These are phyloP conservation scores for Talaromyces sp. DNA, from an alignment of 2,329 filamentous ascomycete genomes.

Conservation along the genomic window DNA sequence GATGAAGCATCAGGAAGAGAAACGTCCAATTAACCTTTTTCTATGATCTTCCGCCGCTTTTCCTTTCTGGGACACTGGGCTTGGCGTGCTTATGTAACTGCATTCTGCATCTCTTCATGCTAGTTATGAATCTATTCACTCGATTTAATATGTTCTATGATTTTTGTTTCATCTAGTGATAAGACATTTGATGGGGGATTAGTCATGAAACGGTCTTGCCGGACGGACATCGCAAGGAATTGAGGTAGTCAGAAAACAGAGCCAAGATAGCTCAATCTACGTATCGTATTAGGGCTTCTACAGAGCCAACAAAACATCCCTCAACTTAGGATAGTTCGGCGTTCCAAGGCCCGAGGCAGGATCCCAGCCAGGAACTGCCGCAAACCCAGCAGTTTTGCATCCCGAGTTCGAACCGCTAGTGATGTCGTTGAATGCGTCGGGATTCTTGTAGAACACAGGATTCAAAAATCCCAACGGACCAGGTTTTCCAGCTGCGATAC, in stretches of 20 bases:
- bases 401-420: constrained; percentile 4
- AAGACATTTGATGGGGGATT: too few species aligned
- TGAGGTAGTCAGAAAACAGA: too few species aligned
- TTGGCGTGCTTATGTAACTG: constrained; percentile 9
- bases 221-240: too few species aligned
- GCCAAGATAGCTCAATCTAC: too few species aligned
- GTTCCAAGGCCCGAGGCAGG: constrained; percentile 30
- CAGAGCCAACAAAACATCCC: constrained; percentile 9
- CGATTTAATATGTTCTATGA: too few species aligned
- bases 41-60: constrained; percentile 6
- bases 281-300: neutral
- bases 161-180: too few species aligned
- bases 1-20: neutral
- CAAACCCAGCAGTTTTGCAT: constrained; percentile 7
- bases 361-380: constrained; percentile 24
- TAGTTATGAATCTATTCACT: too few species aligned
- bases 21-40: constrained; percentile 9
- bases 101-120: neutral
- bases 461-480: constrained; percentile 11
- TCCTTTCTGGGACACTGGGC: neutral
- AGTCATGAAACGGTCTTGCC: too few species aligned
- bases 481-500: constrained; percentile 47
- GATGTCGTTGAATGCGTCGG: constrained; percentile 10
- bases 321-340: constrained; percentile 18
- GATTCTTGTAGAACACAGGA: constrained; percentile 7